Percentiles rank a stretch among this genome's conserved stretches.
phyloP scores from a whole-genome alignment of 305 asterid species.

The Coffea humblotiana region DNA sequence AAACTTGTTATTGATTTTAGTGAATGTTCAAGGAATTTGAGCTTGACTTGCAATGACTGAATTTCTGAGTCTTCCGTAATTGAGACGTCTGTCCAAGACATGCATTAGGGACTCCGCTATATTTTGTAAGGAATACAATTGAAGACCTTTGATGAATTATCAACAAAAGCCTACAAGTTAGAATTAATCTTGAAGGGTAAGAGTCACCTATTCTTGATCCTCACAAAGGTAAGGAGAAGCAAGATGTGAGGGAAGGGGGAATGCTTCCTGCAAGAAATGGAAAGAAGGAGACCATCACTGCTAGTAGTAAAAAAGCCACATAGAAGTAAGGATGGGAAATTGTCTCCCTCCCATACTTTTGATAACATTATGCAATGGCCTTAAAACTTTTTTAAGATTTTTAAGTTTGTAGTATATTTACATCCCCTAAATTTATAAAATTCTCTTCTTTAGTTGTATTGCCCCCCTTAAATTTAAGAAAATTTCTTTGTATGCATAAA shows the following conservation, averaged over 20 bases:
- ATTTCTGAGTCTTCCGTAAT: background rate
- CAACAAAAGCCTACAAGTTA: background rate
- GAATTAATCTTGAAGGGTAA: background rate
- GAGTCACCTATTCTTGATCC: background rate
- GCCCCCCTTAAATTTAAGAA: no score
- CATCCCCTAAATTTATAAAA: no score
- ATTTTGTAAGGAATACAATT: background rate
- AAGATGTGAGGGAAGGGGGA: background rate
- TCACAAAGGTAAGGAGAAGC: background rate
- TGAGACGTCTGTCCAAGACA: background rate
- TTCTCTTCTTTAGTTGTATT: no score
- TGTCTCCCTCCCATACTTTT: no score
- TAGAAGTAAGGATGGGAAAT: no score
- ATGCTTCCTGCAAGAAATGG: background rate
- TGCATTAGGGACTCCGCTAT: background rate
- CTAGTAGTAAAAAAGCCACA: no score
- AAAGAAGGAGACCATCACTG: no score
- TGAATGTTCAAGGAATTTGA: background rate
- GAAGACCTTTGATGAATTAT: background rate
- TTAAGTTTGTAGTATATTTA: no score
- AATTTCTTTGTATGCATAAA: no score
- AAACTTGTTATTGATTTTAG: background rate
- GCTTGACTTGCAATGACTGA: background rate
- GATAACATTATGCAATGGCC: no score
- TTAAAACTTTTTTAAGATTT: no score